Base-by-base conservation (phyloP, 352 stramenopile species). In the Peronospora farinosa region DNA sequence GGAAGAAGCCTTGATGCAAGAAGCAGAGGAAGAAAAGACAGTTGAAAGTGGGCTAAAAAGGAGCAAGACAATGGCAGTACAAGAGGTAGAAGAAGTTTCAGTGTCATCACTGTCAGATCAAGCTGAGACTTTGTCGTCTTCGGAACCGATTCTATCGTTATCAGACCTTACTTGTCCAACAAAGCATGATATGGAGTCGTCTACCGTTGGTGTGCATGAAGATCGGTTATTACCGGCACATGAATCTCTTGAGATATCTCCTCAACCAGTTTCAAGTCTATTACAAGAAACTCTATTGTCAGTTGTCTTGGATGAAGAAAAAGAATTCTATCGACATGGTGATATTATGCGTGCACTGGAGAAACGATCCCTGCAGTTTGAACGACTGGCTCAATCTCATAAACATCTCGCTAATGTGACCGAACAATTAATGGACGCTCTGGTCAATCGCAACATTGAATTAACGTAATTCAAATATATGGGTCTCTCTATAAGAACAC, bases 311-410 rank as follows among this genome's bases (percentile, higher is more conserved):
- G 28, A 5, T 39, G 28, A 32, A 32, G 15, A 40, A 45, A 19
- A 45, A 16, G 48, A 60, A 2, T 38, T 72, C 9, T 40, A 55
- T 1, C 28, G 52, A 10, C 43, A 60, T 17, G 35, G 65, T 19
- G 48, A 70, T 39, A 63, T 67, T 21, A 39, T 72, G 48, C 16
- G 16, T 3, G 59, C 53, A 11, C n/a, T 75, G 17, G 49, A 70
- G 43, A 57, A 47, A 32, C 62, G 57, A 41, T 50, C 61, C 2
- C 31, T 54, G 28, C 57, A 67, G 19, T 37, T 72, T 0, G 40
- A 62, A 19, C 39, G 45, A 27, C 54, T 69, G n/a, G 49, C 40
- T 7, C 35, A 44, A 19, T 63, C 47, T 2, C 62, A 70, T 15
- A 44, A 63, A 41, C 25, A 58, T 27, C 59, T 69, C 7, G 27